Evolutionary conservation across 139 green algal species (phyloP), one percentile per base, ranked within the genome.

Genomic region (Chlorella vulgaris): DNA sequence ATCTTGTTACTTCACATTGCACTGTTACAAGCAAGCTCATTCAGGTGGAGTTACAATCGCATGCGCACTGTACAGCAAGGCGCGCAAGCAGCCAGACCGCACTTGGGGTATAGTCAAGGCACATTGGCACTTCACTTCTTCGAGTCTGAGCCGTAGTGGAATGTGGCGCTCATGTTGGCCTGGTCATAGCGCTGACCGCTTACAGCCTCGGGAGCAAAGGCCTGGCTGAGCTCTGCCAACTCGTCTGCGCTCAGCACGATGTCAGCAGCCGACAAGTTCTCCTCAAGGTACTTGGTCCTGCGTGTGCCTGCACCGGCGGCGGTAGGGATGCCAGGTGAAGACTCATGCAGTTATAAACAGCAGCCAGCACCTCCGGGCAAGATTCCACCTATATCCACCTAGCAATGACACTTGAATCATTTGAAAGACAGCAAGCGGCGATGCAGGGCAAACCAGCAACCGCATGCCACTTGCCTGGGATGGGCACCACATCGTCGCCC

Each of bases 401-500:
- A n/a, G n/a, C n/a, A n/a, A n/a, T n/a, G n/a, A n/a, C n/a, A n/a
- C n/a, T n/a, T n/a, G n/a, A n/a, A n/a, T n/a, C n/a, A n/a, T n/a
- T n/a, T n/a, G n/a, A n/a, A n/a, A n/a, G n/a, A n/a, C n/a, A n/a
- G n/a, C n/a, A n/a, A n/a, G n/a, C n/a, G n/a, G n/a, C n/a, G n/a
- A 15, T 58, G 47, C 47, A 58, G 13, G 47, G 47, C 47, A 58
- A 15, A 58, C 47, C 13, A 24, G 47, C 47, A 15, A 58, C 13
- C 13, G 13, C 13, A 58, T 58, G 10, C 15, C 10, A 15, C 47
- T 58, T 58, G 47, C 47, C 74, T 22, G 92, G 92, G 55, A 96
- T 96, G 58, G 92, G 88, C 67, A 94, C 81, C 4, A 96, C 87
- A 69, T 95, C 92, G 26, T 87, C 63, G 0, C 92, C 93, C 60